Conservation (phyloP, 2,329 filamentous ascomycete species). For the Acrocalymma vagum region DNA sequence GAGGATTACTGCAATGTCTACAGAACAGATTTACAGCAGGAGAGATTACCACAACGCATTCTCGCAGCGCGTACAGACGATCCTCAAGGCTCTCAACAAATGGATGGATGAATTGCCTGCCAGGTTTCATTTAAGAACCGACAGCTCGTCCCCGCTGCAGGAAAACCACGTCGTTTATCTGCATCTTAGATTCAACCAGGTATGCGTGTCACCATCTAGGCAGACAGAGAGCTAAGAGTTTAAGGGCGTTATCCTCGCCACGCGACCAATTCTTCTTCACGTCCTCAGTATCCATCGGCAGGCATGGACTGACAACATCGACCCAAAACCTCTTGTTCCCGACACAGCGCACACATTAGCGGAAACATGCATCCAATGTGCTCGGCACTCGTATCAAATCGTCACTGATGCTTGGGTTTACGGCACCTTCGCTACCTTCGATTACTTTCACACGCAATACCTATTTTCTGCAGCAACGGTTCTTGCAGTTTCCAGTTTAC, state of each 20-base stretch:
- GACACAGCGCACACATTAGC: conserved; percentile 48
- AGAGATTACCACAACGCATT: conserved; percentile 35
- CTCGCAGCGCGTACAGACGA: conserved; percentile 45
- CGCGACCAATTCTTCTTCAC: conserved; percentile 40
- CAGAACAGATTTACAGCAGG: conserved; percentile 31
- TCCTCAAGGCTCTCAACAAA: conserved; percentile 43
- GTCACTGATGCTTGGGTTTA: conserved; percentile 57
- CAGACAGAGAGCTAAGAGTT: not conserved
- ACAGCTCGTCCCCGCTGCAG: conserved; percentile 23
- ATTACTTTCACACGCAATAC: conserved; percentile 57
- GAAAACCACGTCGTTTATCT: conserved; percentile 39
- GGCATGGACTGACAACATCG: conserved; percentile 3
- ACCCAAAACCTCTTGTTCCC: conserved; percentile 13
- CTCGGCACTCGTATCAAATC: conserved; percentile 53
- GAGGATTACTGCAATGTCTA: conserved; percentile 30
- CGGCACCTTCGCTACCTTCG: conserved; percentile 56
- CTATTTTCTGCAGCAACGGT: conserved; percentile 57
- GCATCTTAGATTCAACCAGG: conserved; percentile 44
- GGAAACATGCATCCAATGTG: conserved; percentile 56
- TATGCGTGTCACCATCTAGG: conserved; percentile 8
- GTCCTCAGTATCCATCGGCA: conserved; percentile 27
- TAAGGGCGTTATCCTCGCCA: conserved; percentile 36
- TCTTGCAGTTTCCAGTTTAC: conserved; percentile 51
- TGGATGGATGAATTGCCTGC: conserved; percentile 46
- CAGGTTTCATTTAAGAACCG: conserved; percentile 39